Conservation (phyloP, 331 rosid species). For the Phaseolus coccineus region DNA sequence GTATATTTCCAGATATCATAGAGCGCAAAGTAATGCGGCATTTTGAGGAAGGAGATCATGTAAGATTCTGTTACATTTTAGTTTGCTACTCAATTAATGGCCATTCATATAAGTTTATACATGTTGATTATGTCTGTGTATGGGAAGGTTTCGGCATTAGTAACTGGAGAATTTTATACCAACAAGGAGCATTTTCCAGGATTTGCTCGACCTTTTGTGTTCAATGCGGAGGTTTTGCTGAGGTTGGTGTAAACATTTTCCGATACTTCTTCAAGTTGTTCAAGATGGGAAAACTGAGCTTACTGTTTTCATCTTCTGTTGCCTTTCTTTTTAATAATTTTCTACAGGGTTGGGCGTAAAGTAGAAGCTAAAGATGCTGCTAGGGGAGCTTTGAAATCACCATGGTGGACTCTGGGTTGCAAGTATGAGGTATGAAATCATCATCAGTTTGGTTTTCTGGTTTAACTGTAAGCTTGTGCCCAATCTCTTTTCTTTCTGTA, state of each 20-base stretch:
- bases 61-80: slow-evolving; percentile 48
- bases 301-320: slow-evolving; percentile 28
- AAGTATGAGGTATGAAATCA: slow-evolving; percentile 61
- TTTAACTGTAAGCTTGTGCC: not conserved
- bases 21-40: slow-evolving; percentile 87
- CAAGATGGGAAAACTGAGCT: slow-evolving; percentile 28
- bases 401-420: slow-evolving; percentile 98
- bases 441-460: slow-evolving; percentile 30
- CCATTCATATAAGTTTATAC: slow-evolving; percentile 22
- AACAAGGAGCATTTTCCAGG: slow-evolving; percentile 96
- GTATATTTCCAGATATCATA: slow-evolving; percentile 92
- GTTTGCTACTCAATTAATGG: slow-evolving; percentile 32
- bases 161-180: slow-evolving; percentile 93
- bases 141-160: slow-evolving; percentile 88
- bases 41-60: slow-evolving; percentile 92
- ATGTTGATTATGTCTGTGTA: slow-evolving; percentile 35
- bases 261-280: slow-evolving; percentile 12
- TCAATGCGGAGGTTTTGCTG: slow-evolving; percentile 89
- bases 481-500: slow-evolving; percentile 2
- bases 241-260: slow-evolving; percentile 61
- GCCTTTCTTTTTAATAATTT: not conserved
- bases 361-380: slow-evolving; percentile 95
- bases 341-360: slow-evolving; percentile 77
- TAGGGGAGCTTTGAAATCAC: slow-evolving; percentile 91
- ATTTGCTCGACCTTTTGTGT: slow-evolving; percentile 90